These are phyloP conservation scores for Teratosphaeria zuluensis DNA, from an alignment of 2,329 filamentous ascomycete genomes.

Conservation along the genomic window DNA sequence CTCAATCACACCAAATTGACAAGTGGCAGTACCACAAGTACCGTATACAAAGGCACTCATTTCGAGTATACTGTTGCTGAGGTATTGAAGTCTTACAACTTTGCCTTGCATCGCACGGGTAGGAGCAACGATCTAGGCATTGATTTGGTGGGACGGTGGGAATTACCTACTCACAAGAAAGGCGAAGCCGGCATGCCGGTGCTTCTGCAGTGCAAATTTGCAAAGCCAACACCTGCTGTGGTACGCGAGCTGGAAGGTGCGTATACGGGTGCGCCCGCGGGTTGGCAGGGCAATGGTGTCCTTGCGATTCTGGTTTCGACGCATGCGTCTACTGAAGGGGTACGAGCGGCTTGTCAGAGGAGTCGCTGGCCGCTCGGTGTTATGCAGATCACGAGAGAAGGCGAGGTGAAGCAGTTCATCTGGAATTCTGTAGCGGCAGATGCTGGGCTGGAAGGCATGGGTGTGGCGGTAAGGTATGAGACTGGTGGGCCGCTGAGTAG, in stretches of 20 bases:
- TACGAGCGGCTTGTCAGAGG: conserved; percentile 59
- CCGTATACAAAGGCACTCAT: conserved; percentile 60
- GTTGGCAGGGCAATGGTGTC: conserved; percentile 57
- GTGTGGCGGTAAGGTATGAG: conserved; percentile 16
- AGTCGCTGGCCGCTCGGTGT: conserved; percentile 65
- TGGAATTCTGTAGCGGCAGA: conserved; percentile 61
- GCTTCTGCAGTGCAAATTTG: conserved; percentile 58
- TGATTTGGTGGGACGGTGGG: conserved; percentile 65
- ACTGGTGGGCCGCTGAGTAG: background rate
- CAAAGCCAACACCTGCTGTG: conserved; percentile 45
- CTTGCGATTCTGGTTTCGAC: conserved; percentile 64
- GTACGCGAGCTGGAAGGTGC: conserved; percentile 73
- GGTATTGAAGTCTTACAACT: conserved; percentile 51
- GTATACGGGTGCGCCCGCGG: conserved; percentile 60
- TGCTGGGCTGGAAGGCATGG: conserved; percentile 49
- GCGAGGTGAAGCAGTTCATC: conserved; percentile 55
- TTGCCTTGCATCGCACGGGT: conserved; percentile 56
- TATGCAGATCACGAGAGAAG: conserved; percentile 48
- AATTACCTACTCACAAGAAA: conserved; percentile 35
- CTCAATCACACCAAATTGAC: conserved; percentile 51
- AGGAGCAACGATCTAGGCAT: conserved; percentile 60
- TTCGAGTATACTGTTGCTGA: conserved; percentile 63
- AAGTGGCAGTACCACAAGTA: conserved; percentile 46
- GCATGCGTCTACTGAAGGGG: conserved; percentile 64
- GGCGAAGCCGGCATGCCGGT: conserved; percentile 28